Base-by-base conservation (phyloP, 345 rosid genomes). In the Euphorbia tirucalli region DNA sequence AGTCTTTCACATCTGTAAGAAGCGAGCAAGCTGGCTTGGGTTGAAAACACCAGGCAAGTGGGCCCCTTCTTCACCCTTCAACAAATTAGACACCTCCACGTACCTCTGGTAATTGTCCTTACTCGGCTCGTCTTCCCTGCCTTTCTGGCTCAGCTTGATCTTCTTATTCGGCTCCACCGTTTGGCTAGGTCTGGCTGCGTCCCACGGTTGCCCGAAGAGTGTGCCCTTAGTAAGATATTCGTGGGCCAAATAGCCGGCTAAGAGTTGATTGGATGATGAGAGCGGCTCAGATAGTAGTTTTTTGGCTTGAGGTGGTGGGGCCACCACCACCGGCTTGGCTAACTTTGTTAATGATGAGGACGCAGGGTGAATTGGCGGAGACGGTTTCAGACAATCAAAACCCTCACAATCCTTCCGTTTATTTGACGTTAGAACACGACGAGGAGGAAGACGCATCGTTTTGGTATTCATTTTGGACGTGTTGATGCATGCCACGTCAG, bases 391-490 rank as follows among this genome's bases (percentile, higher is more conserved):
- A 3, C 78, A 65, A 82, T 84, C 83, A 72, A 77, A 73, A 21
- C 77, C 77, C 27, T 82, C 93, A 80, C 86, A 79, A 25, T 88
- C 91, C 65, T 87, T 88, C 24, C 92, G 88, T 81, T 90, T 92
- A 72, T 77, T 85, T 57, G 90, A 74, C 78, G 92, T 85, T 77
- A 84, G 61, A 68, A 84, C 84, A 49, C 95, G 96, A 61, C 93
- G 89, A 67, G 97, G 87, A 46, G 92, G 93, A 21, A 88, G 86
- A 74, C 98, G 97, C 98, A 93, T 93, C 86, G 89, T 83, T 83
- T 86, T 82, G 89, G 91, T 85, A 73, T 80, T 85, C 88, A 83
- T 88, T 55, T 52, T 61, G 52, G 18, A 44, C 71, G 57, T 71
- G 44, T 66, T 46, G 71, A 74, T 81, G 83, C 88, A 83, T 86